Conservation (phyloP, 352 stramenopile species). For the Phytophthora pisi region DNA sequence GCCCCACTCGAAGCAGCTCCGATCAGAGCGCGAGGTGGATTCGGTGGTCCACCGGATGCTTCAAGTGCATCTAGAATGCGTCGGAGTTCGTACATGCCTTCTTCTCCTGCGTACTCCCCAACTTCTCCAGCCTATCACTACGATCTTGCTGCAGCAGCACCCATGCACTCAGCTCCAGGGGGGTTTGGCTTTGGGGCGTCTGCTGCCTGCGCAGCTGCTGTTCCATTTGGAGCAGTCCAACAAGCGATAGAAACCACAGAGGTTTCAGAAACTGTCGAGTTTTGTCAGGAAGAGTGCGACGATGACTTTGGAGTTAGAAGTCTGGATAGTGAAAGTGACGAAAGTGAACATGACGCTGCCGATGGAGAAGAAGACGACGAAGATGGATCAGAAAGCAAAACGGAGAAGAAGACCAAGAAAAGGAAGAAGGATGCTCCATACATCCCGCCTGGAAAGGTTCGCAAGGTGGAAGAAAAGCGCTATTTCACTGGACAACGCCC, state of each 20-base stretch:
- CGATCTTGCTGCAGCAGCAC: constrained; percentile 6
- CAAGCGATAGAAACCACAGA: not conserved
- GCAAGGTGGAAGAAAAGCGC: constrained; percentile 50
- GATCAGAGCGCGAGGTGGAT: not conserved
- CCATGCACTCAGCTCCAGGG: not conserved
- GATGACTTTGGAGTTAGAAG: constrained; percentile 32
- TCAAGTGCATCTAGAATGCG: not conserved
- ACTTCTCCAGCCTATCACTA: not conserved
- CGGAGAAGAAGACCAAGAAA: constrained; percentile 20
- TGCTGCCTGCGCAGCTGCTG: not conserved
- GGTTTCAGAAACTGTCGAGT: not conserved
- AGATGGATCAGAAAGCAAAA: constrained; percentile 8
- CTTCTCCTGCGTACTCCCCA: not conserved
- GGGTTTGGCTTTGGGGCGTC: not conserved
- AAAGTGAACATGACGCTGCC: constrained; percentile 14
- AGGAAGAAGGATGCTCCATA: constrained; percentile 36
- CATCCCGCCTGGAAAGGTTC: constrained; percentile 50
- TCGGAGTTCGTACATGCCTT: not conserved
- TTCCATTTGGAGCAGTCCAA: not conserved
- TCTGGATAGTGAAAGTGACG: constrained; percentile 29
- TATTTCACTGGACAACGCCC: constrained; percentile 38
- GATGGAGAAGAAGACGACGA: constrained; percentile 12
- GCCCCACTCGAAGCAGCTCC: not conserved
- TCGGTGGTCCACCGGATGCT: constrained; percentile 1
- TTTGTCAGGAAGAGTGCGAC: not conserved